Evolutionary conservation across 768 basidiomycete genomes (phyloP), one percentile per base, ranked within the genome.

Genomic region (Obba rivulosa): DNA sequence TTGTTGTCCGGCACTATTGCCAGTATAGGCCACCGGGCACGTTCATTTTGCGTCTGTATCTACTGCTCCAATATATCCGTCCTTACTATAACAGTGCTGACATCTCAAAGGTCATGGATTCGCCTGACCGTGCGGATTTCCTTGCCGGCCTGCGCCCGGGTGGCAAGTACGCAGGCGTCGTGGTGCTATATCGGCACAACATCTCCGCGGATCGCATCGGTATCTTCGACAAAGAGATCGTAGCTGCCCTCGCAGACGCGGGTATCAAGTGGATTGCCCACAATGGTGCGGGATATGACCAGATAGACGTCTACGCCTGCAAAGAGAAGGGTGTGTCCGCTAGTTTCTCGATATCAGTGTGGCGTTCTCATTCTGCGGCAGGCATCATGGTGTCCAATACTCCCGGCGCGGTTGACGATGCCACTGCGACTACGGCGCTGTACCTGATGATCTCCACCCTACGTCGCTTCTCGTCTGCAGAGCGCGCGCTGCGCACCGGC

Each of bases 231-330:
- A 78, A 80, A 63, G 86, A 85, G 53, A 72, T 95, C 54, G 74
- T 96, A 54, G 66, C 73, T 42, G 79, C 76, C 0, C 71, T 96
- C 9, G 83, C 90, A 1, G 53, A 72, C 1, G 74, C 72, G 17
- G 48, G 51, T 41, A 75, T 94, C 53, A 83, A 83, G 59, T 92
- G 87, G 84, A 90, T 95, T 61, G 88, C 85, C 1, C 92, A 92
- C 65, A 93, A 93, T 49, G 93, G 92, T 10, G 92, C 93, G 0
- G 92, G 93, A 0, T 96, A 96, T 62, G 92, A 96, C 62, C 81
- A 84, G 52, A 85, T 95, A 54, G 86, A 93, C 59, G 80, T 92
- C 14, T 64, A 68, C 7, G 85, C 84, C 3, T 85, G 85, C 64
- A 87, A 79, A 59, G 78, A 74, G 9, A 76, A 76, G 65, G 87